A percentile compares a stretch with the other conserved stretches of the same genome.
Evolutionary conservation across 345 rosid species (phyloP).

Genomic region (Eucalyptus regnans): DNA sequence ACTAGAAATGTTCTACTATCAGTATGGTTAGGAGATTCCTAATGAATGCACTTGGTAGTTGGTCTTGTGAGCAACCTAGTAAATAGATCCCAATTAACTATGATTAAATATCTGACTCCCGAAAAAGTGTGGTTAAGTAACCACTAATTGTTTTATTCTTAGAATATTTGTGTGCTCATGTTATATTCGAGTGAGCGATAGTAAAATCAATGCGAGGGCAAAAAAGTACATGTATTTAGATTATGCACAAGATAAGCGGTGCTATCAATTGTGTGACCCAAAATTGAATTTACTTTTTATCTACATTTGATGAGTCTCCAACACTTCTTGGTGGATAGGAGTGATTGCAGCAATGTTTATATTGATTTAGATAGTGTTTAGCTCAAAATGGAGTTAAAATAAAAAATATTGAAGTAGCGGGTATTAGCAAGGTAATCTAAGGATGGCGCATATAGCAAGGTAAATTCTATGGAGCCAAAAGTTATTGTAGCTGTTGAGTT

Average conservation of each 20-base stretch:
- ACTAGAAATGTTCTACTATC: neutral
- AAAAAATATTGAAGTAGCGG: neutral
- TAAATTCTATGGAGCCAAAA: no score
- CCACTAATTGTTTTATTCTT: no score
- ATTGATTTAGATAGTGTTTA: neutral
- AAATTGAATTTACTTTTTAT: neutral
- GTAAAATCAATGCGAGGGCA: neutral
- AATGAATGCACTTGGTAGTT: neutral
- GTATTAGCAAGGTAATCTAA: neutral
- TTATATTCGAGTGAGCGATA: neutral
- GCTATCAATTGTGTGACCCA: neutral
- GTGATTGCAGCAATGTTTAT: neutral
- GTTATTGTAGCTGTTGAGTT: neutral
- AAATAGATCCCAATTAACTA: neutral
- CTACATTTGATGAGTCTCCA: neutral
- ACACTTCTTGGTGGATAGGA: neutral
- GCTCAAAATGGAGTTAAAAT: neutral
- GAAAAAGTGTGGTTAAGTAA: neutral
- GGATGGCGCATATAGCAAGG: neutral
- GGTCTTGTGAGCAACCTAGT: neutral
- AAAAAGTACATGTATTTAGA: neutral
- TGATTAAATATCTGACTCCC: neutral
- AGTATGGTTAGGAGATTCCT: neutral
- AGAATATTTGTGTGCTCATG: neutral
- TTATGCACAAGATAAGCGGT: neutral